Conservation (phyloP, 2,329 filamentous ascomycete genomes). For the Rhynchosporium graminicola region DNA sequence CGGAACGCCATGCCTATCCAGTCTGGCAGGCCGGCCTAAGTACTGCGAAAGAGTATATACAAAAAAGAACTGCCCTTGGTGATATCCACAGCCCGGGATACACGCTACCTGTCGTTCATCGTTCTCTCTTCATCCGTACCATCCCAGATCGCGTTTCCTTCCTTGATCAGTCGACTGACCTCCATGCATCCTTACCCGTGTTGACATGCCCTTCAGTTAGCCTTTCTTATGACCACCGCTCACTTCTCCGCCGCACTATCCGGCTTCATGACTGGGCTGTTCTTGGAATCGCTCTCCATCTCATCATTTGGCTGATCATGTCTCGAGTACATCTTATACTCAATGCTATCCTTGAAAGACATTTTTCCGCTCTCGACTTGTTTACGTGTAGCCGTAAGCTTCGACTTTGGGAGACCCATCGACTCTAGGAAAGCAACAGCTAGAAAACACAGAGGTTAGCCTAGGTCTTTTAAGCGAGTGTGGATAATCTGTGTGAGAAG, state of each 20-base stretch:
- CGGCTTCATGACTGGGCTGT: constrained; percentile 22
- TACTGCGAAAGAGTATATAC: no score
- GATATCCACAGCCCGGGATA: no score
- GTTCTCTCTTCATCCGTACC: no score
- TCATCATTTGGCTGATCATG: constrained; percentile 53
- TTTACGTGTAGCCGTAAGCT: constrained; percentile 57
- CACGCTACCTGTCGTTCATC: no score
- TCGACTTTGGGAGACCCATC: constrained; percentile 65
- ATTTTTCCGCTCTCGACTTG: constrained; percentile 63
- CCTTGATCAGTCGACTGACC: no score
- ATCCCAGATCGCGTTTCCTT: no score
- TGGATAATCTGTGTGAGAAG: neutral
- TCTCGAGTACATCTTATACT: constrained; percentile 64
- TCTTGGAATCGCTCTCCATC: constrained; percentile 37
- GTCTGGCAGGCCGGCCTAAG: no score
- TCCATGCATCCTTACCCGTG: neutral
- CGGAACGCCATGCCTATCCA: no score
- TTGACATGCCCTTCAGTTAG: neutral
- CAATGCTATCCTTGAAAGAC: constrained; percentile 56
- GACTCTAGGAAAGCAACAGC: constrained; percentile 62
- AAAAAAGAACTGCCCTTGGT: no score
- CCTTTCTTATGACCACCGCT: neutral
- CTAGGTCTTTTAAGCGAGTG: constrained; percentile 6
- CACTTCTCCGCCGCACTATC: constrained; percentile 31
- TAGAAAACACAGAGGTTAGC: constrained; percentile 33